Conservation (phyloP, 2,329 filamentous ascomycete species). For the Fusarium verrucosum region DNA sequence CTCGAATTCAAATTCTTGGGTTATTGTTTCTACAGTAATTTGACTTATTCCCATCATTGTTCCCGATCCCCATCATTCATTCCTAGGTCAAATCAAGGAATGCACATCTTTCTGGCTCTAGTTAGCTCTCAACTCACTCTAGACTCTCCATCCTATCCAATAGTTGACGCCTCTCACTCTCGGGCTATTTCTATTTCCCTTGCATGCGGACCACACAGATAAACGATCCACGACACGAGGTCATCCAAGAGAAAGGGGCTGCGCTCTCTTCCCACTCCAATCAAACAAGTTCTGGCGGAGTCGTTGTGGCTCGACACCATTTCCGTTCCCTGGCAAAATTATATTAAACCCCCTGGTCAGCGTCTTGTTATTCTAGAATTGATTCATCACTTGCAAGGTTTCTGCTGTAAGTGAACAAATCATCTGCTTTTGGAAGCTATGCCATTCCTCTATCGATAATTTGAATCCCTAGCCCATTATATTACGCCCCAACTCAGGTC, state of each 20-base stretch:
- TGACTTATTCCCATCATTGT: not conserved
- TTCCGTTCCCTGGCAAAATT: conserved; percentile 41
- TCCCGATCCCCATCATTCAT: conserved; percentile 2
- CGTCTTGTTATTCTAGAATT: conserved; percentile 14
- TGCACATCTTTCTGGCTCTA: not conserved
- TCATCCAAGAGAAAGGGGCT: conserved; percentile 37
- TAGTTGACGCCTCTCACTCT: conserved; percentile 17
- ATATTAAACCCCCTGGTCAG: conserved; percentile 30
- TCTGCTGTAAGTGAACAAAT: not conserved
- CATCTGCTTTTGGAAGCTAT: not conserved
- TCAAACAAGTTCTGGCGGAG: conserved; percentile 30
- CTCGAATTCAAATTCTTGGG: not conserved
- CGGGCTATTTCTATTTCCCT: not conserved
- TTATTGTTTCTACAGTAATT: not conserved
- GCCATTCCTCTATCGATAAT: not conserved
- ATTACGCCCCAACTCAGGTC: not conserved
- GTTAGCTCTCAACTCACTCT: not conserved
- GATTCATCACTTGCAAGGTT: conserved; percentile 9
- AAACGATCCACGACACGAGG: conserved; percentile 42
- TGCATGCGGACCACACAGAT: conserved; percentile 30
- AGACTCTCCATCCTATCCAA: not conserved
- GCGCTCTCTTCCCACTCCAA: conserved; percentile 25
- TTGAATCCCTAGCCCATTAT: too few species aligned
- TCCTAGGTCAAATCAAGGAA: not conserved
- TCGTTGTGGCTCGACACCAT: conserved; percentile 43